A percentile compares a stretch with the other conserved stretches of the same genome.
These are phyloP conservation scores for Globisporangium paroecandrum DNA, from an alignment of 352 stramenopile species.

Conservation along the genomic window DNA sequence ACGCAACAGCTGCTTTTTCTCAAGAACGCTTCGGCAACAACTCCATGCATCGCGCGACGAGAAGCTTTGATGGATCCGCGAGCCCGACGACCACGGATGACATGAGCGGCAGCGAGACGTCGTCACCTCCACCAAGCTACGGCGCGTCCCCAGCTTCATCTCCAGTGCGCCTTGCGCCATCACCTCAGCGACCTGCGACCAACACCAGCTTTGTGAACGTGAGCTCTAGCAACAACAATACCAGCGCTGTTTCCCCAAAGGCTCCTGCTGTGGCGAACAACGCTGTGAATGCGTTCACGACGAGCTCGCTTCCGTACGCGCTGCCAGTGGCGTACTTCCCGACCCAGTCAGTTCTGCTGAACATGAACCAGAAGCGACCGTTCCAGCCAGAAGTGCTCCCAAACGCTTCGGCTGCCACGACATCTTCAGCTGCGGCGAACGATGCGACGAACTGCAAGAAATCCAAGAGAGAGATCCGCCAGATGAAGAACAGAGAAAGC, in stretches of 20 bases:
- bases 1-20: constrained; percentile 1
- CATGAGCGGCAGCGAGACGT: constrained; percentile 46
- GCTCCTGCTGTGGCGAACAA: constrained; percentile 1
- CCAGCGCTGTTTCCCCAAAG: background rate
- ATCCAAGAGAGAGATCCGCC: constrained; percentile 76
- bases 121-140: constrained; percentile 41
- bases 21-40: constrained; percentile 10
- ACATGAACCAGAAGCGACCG: constrained; percentile 52
- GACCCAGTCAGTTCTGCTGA: constrained; percentile 23
- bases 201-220: background rate
- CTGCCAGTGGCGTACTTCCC: constrained; percentile 64
- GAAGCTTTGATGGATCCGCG: constrained; percentile 19
- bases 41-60: background rate
- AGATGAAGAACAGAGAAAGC: constrained; percentile 88
- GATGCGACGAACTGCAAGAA: constrained; percentile 44
- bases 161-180: constrained; percentile 10
- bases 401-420: constrained; percentile 14
- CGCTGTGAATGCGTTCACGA: constrained; percentile 16
- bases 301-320: constrained; percentile 43
- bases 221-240: background rate
- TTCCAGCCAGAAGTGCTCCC: constrained; percentile 42
- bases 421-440: background rate
- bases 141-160: constrained; percentile 25
- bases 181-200: constrained; percentile 1
- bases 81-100: constrained; percentile 44